Base-by-base conservation (phyloP, 495 filamentous ascomycete species). In the Penicillium arizonense region DNA sequence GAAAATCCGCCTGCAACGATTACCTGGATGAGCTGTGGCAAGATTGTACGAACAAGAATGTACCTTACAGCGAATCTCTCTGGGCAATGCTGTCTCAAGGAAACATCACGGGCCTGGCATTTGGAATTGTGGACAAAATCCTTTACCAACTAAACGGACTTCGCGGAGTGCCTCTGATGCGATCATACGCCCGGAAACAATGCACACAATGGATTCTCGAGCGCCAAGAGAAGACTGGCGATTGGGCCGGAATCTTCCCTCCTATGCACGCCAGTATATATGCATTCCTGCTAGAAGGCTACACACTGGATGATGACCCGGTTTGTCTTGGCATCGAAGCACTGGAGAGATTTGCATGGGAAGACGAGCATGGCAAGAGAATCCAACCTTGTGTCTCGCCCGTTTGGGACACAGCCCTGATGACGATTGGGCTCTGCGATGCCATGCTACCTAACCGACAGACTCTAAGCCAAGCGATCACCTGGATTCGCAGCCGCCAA, bases 21-120 rank as follows among this genome's bases (percentile, higher is more conserved):
- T 74, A 61, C 41, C 50, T 77, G 9, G 72, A 77, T 36, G 73
- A 75, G 33, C 56, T 77, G 4, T 76, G 75, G 73, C 26, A 46
- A 7, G 49, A 72, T 21, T 60, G 61, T 0, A 35, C 10, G 0
- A 44, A 59, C 12, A 76, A 77, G 41, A 45, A 28, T 7, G 58
- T 68, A 2, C 57, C 69, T 2, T 72, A 70, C 45, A 28, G 44
- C 6, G 38, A 11, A 1, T 23, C 59, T 0, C 32, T 66, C 5
- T 47, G 18, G 32, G 36, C 58, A 1, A n/a, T 62, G 28, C 47
- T 43, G 34, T 45, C 16, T n/a, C 16, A 50, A 36, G 36, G 28
- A 12, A 62, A 72, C 28, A 11, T 44, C 2, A 52, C 59, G 11
- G 53, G 43, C 16, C 42, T 71, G 8, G 32, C 55, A 3, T 76